Percentiles rank a stretch among this genome's conserved stretches.
These are phyloP conservation scores for Saposhnikovia divaricata DNA, from an alignment of 129 eudicot species.

Conservation along the genomic window DNA sequence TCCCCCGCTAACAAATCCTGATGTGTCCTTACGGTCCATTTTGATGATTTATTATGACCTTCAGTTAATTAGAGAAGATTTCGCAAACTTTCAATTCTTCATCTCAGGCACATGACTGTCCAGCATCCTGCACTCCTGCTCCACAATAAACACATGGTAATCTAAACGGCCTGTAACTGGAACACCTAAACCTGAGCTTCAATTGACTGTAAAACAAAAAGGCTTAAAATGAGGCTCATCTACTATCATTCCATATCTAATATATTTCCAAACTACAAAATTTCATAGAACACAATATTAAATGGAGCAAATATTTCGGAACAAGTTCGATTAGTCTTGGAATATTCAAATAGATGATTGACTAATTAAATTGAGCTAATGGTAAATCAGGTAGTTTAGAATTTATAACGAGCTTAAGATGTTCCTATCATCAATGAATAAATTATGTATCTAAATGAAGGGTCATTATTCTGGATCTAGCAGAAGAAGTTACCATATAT, in stretches of 20 bases:
- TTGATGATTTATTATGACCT: constrained; percentile 12
- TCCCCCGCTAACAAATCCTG: constrained; percentile 99
- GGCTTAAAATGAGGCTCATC: neutral
- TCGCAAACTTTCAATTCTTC: constrained; percentile 24
- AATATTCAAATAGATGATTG: neutral
- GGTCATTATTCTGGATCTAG: neutral
- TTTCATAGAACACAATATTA: neutral
- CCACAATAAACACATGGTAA: constrained; percentile 19
- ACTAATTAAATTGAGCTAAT: neutral
- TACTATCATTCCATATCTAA: neutral
- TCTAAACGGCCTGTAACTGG: neutral
- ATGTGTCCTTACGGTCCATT: constrained; percentile 98
- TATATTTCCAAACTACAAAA: neutral
- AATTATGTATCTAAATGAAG: neutral
- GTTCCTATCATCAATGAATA: neutral
- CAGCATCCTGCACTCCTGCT: constrained; percentile 46
- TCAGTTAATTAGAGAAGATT: constrained; percentile 18
- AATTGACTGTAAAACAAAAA: neutral
- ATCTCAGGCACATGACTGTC: constrained; percentile 15
- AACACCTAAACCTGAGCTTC: neutral
- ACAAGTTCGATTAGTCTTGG: neutral
- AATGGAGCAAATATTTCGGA: neutral
- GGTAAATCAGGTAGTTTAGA: neutral
- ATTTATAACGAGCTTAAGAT: neutral
- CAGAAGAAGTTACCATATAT: neutral